These are phyloP conservation scores for Pichia californica DNA, from an alignment of 805 yeast genomes.

Conservation along the genomic window DNA sequence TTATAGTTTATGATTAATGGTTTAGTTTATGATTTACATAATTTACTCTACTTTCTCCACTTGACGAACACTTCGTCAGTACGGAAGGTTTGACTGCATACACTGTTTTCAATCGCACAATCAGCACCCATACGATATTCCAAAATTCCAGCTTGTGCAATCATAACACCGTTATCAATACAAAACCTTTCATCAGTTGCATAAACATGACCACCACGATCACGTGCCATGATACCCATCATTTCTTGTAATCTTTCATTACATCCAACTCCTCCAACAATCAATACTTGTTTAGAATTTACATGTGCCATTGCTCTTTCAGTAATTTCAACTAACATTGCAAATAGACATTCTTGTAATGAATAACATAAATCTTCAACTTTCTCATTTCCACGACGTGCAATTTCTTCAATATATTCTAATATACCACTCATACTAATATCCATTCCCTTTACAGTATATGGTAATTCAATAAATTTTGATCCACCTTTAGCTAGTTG, in stretches of 20 bases:
- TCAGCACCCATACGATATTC: slow-evolving; percentile 79
- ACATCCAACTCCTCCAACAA: slow-evolving; percentile 99
- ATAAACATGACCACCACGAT: slow-evolving; percentile 79
- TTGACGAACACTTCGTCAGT: slow-evolving; percentile 88
- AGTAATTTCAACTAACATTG: slow-evolving; percentile 96
- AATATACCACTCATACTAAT: slow-evolving; percentile 92
- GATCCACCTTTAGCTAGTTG: slow-evolving; percentile 74
- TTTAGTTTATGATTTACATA: not conserved
- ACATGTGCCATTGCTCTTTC: slow-evolving; percentile 99
- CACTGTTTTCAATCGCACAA: slow-evolving; percentile 55
- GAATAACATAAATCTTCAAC: slow-evolving; percentile 81
- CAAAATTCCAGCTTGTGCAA: slow-evolving; percentile 93
- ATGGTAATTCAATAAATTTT: slow-evolving; percentile 71
- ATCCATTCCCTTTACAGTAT: slow-evolving; percentile 99
- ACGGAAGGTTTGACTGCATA: slow-evolving; percentile 88
- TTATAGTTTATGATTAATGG: no score
- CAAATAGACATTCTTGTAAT: slow-evolving; percentile 84
- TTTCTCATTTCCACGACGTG: slow-evolving; percentile 27
- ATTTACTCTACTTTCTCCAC: slow-evolving; percentile 53
- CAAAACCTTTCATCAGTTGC: slow-evolving; percentile 97
- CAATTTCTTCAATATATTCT: slow-evolving; percentile 63
- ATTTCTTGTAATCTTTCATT: slow-evolving; percentile 85
- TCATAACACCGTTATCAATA: slow-evolving; percentile 97
- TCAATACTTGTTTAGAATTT: slow-evolving; percentile 76
- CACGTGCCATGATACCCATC: slow-evolving; percentile 94